phyloP scores from a whole-genome alignment of 805 yeast genomes.

The Schizosaccharomyces lindneri region DNA sequence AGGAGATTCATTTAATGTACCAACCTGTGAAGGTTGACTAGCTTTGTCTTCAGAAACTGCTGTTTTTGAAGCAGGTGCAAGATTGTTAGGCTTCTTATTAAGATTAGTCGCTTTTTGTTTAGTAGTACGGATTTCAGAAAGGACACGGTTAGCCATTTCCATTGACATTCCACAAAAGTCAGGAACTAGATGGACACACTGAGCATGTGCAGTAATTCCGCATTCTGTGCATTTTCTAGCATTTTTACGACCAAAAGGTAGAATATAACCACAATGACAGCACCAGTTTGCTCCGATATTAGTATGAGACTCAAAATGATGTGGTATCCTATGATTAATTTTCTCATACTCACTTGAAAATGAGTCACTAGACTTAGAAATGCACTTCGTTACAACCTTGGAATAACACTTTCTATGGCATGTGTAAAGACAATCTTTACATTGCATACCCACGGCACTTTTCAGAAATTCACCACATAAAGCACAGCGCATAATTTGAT shows the following conservation, averaged over 20 bases:
- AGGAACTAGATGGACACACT: slow-evolving; percentile 84
- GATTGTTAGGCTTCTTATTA: not conserved
- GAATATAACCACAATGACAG: slow-evolving; percentile 91
- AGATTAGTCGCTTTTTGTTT: slow-evolving; percentile 12
- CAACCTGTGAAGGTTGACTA: not conserved
- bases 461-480: slow-evolving; percentile 86
- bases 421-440: slow-evolving; percentile 54
- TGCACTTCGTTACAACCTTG: slow-evolving; percentile 58
- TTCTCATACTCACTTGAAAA: slow-evolving; percentile 47
- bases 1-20: slow-evolving; percentile 3
- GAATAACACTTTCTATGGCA: slow-evolving; percentile 60
- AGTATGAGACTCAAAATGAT: slow-evolving; percentile 73
- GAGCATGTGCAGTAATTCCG: slow-evolving; percentile 82
- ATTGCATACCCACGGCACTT: slow-evolving; percentile 50
- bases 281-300: slow-evolving; percentile 98
- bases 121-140: slow-evolving; percentile 60
- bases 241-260: slow-evolving; percentile 85
- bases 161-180: slow-evolving; percentile 97
- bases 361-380: slow-evolving; percentile 45
- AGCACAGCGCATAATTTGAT: slow-evolving; percentile 92
- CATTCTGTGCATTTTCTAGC: slow-evolving; percentile 68
- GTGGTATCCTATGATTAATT: slow-evolving; percentile 89
- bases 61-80: not conserved
- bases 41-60: slow-evolving; percentile 4
- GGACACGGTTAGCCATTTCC: slow-evolving; percentile 81